phyloP scores from a whole-genome alignment of 306 rosid genomes.

The Quercus engelmannii region DNA sequence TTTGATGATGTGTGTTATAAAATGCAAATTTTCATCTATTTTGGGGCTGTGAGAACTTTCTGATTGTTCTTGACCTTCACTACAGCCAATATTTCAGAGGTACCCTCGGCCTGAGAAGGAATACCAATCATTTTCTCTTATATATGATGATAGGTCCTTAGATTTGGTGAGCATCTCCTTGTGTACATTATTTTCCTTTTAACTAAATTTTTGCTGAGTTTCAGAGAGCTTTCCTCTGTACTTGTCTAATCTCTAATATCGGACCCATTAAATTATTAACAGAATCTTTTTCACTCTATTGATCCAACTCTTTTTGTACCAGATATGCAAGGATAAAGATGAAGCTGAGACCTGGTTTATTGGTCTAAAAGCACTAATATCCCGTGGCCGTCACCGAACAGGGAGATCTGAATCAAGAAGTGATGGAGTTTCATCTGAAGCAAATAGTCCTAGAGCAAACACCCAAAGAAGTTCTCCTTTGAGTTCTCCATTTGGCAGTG shows the following conservation, averaged over 20 bases:
- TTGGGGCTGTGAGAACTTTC: not conserved
- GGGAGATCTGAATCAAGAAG: constrained; percentile 98
- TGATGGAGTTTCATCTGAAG: constrained; percentile 92
- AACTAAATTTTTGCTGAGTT: not conserved
- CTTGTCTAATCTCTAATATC: not conserved
- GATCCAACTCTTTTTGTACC: constrained; percentile 34
- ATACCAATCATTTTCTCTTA: constrained; percentile 95
- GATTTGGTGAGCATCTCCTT: constrained; percentile 62
- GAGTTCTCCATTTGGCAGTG: constrained; percentile 90
- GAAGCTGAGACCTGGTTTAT: constrained; percentile 99
- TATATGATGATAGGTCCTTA: constrained; percentile 90
- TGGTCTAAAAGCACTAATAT: constrained; percentile 90
- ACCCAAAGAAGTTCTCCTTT: constrained; percentile 94
- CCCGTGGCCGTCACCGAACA: constrained; percentile 74
- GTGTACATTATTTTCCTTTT: constrained; percentile 4
- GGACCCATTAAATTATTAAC: not conserved
- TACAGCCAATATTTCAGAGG: constrained; percentile 98
- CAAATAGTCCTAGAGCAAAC: constrained; percentile 92
- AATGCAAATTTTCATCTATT: not conserved
- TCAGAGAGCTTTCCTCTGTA: not conserved
- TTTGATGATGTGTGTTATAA: not conserved
- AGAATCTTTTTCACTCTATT: constrained; percentile 26
- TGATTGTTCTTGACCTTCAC: constrained; percentile 34
- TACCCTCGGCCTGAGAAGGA: constrained; percentile 99
- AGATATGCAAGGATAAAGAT: constrained; percentile 99